Evolutionary conservation across 495 filamentous ascomycete species (phyloP).

Genomic region (Immersiella caudata): DNA sequence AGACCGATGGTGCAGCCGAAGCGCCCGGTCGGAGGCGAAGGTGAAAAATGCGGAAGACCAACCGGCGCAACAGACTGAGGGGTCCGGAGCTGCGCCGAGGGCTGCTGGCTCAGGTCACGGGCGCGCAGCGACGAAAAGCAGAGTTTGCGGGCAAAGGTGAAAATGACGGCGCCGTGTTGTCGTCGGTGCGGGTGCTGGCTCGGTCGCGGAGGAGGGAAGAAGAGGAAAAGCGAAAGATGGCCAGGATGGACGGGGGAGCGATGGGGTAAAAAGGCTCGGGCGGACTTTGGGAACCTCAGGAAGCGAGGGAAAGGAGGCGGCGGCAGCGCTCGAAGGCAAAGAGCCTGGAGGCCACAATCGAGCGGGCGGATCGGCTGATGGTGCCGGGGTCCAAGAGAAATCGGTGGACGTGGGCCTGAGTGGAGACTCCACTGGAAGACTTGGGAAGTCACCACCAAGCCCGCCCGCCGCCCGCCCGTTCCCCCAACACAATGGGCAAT

Average conservation of each 20-base stretch:
- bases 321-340: conserved; percentile 34
- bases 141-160: background rate
- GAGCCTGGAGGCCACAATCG: conserved; percentile 32
- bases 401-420: conserved; percentile 32
- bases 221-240: conserved; percentile 28
- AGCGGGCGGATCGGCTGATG: conserved; percentile 47
- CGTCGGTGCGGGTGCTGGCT: conserved; percentile 22
- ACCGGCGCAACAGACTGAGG: conserved; percentile 22
- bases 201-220: conserved; percentile 18
- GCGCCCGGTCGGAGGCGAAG: conserved; percentile 7
- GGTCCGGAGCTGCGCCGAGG: conserved; percentile 33
- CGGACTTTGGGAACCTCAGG: conserved; percentile 33
- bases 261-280: conserved; percentile 42
- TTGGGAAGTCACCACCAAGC: conserved; percentile 22
- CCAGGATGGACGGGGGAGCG: conserved; percentile 31
- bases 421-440: conserved; percentile 23
- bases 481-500: conserved; percentile 9
- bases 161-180: background rate
- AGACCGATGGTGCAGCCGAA: background rate
- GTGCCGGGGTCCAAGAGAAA: conserved; percentile 40
- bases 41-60: conserved; percentile 19
- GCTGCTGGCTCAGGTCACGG: conserved; percentile 5
- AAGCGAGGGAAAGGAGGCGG: conserved; percentile 39
- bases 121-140: conserved; percentile 7
- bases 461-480: conserved; percentile 11